Conservation (phyloP, 1,139 yeast species). For the Lodderomyces orthopsilosis region DNA sequence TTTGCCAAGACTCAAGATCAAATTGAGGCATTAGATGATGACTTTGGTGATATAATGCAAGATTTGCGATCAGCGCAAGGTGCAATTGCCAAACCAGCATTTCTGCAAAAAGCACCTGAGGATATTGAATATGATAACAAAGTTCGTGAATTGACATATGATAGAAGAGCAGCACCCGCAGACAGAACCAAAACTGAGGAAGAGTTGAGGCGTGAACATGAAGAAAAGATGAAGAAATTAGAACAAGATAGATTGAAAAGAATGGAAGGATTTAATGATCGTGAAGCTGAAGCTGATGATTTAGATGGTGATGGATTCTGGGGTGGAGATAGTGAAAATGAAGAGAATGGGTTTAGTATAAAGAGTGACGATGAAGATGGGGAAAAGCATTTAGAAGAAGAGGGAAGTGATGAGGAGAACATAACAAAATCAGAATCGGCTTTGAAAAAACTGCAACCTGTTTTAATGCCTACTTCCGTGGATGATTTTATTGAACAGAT, state of each 20-base stretch:
- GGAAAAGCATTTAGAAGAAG: constrained; percentile 22
- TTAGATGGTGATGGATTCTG: constrained; percentile 59
- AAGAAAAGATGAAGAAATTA: constrained; percentile 61
- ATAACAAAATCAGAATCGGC: constrained; percentile 16
- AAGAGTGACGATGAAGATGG: constrained; percentile 21
- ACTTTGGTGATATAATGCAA: constrained; percentile 70
- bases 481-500: constrained; percentile 42
- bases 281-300: constrained; percentile 66
- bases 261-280: constrained; percentile 70
- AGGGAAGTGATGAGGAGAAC: constrained; percentile 16
- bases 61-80: constrained; percentile 39
- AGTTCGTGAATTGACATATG: constrained; percentile 78
- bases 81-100: constrained; percentile 18
- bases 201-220: constrained; percentile 69
- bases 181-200: constrained; percentile 92
- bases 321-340: constrained; percentile 47
- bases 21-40: constrained; percentile 74
- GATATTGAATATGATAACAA: constrained; percentile 69
- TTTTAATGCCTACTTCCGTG: constrained; percentile 58
- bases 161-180: constrained; percentile 91
- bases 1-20: constrained; percentile 69
- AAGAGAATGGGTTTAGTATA: constrained; percentile 33
- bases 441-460: constrained; percentile 14
- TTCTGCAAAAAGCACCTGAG: constrained; percentile 36
- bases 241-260: constrained; percentile 77